phyloP scores from a whole-genome alignment of 1,284 basidiomycete species.

The Austropuccinia psidii region DNA sequence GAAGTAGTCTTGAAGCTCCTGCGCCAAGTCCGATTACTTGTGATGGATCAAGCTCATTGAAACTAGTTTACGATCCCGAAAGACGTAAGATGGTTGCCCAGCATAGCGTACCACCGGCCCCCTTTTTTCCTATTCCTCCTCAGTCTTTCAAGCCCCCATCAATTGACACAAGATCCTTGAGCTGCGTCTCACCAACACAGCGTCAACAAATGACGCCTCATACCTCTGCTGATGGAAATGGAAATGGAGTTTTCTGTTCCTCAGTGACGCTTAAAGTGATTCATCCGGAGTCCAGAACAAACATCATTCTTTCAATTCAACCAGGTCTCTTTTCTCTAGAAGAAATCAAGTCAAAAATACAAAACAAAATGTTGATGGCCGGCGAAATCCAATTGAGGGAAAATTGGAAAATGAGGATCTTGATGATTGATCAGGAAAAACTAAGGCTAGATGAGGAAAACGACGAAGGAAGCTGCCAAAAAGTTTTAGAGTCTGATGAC shows the following conservation, averaged over 20 bases:
- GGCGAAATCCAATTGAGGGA: neutral
- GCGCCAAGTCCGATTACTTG: neutral
- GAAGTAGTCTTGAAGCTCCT: neutral
- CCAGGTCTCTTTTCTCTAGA: neutral
- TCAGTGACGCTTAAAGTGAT: constrained; percentile 5
- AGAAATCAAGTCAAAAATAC: constrained; percentile 14
- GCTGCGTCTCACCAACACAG: too few relatives aligned
- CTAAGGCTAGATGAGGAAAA: neutral
- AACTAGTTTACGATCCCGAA: neutral
- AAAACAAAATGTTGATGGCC: constrained; percentile 11
- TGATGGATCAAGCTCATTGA: neutral
- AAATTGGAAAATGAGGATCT: neutral
- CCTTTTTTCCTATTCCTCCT: constrained; percentile 24
- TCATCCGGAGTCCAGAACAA: constrained; percentile 16
- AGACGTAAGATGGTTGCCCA: neutral
- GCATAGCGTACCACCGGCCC: neutral
- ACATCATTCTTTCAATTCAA: constrained; percentile 15
- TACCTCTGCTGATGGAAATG: constrained; percentile 1
- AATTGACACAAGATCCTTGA: too few relatives aligned
- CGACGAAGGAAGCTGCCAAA: neutral
- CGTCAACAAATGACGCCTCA: neutral
- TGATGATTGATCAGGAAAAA: constrained; percentile 10
- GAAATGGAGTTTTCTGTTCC: neutral
- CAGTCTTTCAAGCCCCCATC: neutral
- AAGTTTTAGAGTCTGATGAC: neutral